Evolutionary conservation across 352 stramenopile genomes (phyloP).

Genomic region (Globisporangium lucens): DNA sequence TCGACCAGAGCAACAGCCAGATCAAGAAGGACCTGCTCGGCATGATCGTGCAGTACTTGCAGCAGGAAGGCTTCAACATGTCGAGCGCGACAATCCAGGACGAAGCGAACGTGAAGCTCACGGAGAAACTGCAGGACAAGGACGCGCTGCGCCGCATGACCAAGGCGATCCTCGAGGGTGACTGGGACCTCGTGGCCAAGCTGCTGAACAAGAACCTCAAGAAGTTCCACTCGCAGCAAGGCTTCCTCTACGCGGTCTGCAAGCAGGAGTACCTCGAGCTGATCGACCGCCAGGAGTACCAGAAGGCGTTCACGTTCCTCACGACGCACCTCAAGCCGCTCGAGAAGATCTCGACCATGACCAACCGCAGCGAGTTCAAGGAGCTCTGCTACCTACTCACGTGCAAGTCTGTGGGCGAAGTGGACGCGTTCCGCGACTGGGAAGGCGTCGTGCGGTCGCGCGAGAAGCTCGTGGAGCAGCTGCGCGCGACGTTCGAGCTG

Average conservation of each 20-base stretch:
- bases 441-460: conserved; percentile 72
- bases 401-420: conserved; percentile 84
- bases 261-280: conserved; percentile 89
- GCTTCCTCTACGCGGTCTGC: conserved; percentile 86
- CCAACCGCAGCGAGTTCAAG: conserved; percentile 84
- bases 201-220: conserved; percentile 79
- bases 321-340: conserved; percentile 87
- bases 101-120: conserved; percentile 82
- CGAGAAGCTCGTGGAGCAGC: conserved; percentile 83
- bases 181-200: conserved; percentile 86
- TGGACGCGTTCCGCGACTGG: conserved; percentile 83
- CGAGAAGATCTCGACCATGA: conserved; percentile 72
- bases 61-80: conserved; percentile 76
- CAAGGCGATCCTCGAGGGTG: conserved; percentile 74
- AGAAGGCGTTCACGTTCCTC: conserved; percentile 89
- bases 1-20: conserved; percentile 62
- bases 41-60: conserved; percentile 87
- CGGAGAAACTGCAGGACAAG: conserved; percentile 66
- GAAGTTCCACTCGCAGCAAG: conserved; percentile 79
- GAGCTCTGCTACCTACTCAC: conserved; percentile 89
- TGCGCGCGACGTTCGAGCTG: conserved; percentile 78
- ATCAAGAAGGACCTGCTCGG: conserved; percentile 83
- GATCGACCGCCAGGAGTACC: conserved; percentile 86
- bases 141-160: conserved; percentile 72
- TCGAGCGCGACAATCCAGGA: conserved; percentile 86